A percentile compares a stretch with the other conserved stretches of the same genome.
These are phyloP conservation scores for Kurtzmaniella quercitrusa DNA, from an alignment of 1,139 yeast species.

Conservation along the genomic window DNA sequence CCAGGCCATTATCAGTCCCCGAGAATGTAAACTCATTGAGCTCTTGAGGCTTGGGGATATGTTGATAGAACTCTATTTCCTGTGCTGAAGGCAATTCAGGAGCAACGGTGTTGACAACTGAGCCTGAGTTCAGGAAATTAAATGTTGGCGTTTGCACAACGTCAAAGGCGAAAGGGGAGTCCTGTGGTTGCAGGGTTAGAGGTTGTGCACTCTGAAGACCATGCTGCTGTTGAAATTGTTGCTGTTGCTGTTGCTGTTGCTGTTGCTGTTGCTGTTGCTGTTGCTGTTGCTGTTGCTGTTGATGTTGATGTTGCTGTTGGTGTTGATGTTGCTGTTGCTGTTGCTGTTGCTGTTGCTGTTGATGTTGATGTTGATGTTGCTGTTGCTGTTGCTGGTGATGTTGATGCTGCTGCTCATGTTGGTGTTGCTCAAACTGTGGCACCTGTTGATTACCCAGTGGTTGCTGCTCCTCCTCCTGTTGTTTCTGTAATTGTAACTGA, in stretches of 20 bases:
- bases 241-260: slow-evolving; percentile 11
- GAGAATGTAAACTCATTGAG: slow-evolving; percentile 37
- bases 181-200: neutral
- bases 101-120: slow-evolving; percentile 31
- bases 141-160: slow-evolving; percentile 9
- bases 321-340: slow-evolving; percentile 8
- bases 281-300: slow-evolving; percentile 13
- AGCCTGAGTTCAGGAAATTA: slow-evolving; percentile 14
- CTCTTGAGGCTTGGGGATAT: slow-evolving; percentile 47
- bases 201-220: slow-evolving; percentile 1
- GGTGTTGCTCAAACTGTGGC: slow-evolving; percentile 13
- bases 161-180: slow-evolving; percentile 5
- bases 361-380: slow-evolving; percentile 3
- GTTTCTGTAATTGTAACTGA: slow-evolving; percentile 31
- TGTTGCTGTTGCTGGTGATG: slow-evolving; percentile 2
- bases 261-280: slow-evolving; percentile 8
- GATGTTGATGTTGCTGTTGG: slow-evolving; percentile 9
- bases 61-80: slow-evolving; percentile 28
- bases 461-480: slow-evolving; percentile 18
- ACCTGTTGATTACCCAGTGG: slow-evolving; percentile 11
- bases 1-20: slow-evolving; percentile 9
- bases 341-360: slow-evolving; percentile 6
- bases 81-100: slow-evolving; percentile 17
- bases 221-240: slow-evolving; percentile 8
- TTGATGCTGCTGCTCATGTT: slow-evolving; percentile 5